Conservation (phyloP, 371 early-diverging fungal species). For the Apophysomyces sp. region DNA sequence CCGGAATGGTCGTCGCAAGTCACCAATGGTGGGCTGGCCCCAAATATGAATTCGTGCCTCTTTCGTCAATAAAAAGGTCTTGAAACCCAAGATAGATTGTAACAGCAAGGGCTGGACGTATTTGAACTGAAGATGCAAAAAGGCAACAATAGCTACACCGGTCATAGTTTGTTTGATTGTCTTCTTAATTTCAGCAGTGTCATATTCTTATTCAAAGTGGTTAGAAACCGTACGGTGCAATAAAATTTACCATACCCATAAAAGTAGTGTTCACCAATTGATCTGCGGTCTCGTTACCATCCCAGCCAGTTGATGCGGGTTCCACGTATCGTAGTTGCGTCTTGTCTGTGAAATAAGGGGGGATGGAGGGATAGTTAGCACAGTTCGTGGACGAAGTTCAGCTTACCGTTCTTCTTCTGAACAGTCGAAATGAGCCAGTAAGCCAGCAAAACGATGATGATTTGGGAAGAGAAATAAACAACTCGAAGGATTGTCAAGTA, state of each 20-base stretch:
- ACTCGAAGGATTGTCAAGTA: conserved; percentile 26
- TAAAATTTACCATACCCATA: conserved; percentile 19
- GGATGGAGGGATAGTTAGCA: neutral
- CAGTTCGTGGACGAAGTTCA: neutral
- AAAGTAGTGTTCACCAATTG: conserved; percentile 31
- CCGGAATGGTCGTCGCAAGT: conserved; percentile 79
- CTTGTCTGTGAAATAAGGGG: conserved; percentile 19
- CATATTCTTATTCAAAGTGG: conserved; percentile 61
- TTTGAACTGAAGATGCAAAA: conserved; percentile 82
- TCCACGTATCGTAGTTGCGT: conserved; percentile 41
- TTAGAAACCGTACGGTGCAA: neutral
- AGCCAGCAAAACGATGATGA: conserved; percentile 21
- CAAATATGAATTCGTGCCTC: conserved; percentile 74
- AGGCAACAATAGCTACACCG: conserved; percentile 63
- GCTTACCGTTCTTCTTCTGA: conserved; percentile 40
- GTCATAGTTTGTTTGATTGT: conserved; percentile 65
- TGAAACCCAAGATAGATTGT: conserved; percentile 20
- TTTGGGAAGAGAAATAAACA: conserved; percentile 33
- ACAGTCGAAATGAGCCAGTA: conserved; percentile 34
- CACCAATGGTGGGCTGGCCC: conserved; percentile 69
- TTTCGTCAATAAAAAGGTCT: conserved; percentile 41
- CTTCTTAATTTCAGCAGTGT: conserved; percentile 72
- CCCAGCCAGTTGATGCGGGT: conserved; percentile 36
- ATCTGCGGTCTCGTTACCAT: conserved; percentile 34
- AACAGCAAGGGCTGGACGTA: conserved; percentile 74